Base-by-base conservation (phyloP, 805 yeast genomes). In the Sporopachydermia lactativora region DNA sequence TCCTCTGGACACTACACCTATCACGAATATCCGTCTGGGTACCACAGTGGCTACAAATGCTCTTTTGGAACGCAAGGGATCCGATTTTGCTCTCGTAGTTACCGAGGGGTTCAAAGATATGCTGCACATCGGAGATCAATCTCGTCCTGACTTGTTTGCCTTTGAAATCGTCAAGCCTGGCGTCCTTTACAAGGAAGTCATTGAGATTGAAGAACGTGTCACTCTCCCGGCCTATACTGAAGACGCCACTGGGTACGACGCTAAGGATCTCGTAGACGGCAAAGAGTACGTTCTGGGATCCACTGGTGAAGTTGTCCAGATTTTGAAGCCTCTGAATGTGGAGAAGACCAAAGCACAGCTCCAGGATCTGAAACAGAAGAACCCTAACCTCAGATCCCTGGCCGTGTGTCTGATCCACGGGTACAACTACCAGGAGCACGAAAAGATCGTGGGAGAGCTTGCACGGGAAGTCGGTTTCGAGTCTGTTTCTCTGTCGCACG, bases 11-110 rank as follows among this genome's bases (percentile, higher is more conserved):
- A 68, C 83, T 1, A 66, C 75, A 3, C 41, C 60, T 2, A 81
- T 85, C 34, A 75, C 73, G 41, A 71, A 77, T 36, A 74, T 86
- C 38, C 66, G 95, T 42, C 78, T 88, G 81, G 96, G 96, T 2
- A 86, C 96, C 3, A 88, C 96, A 0, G 92, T 86, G 6, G 97
- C 98, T 2, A 89, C 97, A 4, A 89, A 89, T 60, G 96, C 97
- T 1, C 68, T 92, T 24, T 66, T 89, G 44, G 97, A 89, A 54
- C 70, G 97, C 46, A 86, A 86, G 53, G 98, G 97, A 40, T 94
- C 86, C 43, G 64, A 75, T 19, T 88, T 94, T 49, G 94, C 92
- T 1, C 66, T 89, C 44, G 59, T 88, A 3, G 85, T 94, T 2
- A 83, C 96, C 13, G 80, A 76, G 51, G 98, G 96, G 0, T 89